Evolutionary conservation across 2,329 filamentous ascomycete species (phyloP).

Genomic region (Sarocladium strictum): DNA sequence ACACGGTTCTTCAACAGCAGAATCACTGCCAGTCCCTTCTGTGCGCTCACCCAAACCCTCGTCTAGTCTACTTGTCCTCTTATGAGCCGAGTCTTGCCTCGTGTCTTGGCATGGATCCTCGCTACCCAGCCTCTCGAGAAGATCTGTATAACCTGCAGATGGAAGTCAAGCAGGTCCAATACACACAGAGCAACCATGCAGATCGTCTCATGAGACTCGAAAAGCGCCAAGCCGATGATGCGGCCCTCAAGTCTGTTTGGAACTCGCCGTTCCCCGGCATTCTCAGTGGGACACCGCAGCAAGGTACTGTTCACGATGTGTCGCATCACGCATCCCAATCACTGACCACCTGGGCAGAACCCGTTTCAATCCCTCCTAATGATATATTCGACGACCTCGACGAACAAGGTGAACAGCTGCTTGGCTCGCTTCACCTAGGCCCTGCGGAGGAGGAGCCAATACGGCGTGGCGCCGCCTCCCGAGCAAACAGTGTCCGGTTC

Average conservation of each 20-base stretch:
- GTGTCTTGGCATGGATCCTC: slow-evolving; percentile 54
- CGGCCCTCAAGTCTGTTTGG: slow-evolving; percentile 80
- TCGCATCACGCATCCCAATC: slow-evolving; percentile 12
- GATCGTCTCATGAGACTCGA: slow-evolving; percentile 58
- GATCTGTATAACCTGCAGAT: slow-evolving; percentile 64
- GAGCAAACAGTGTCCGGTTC: slow-evolving; percentile 95
- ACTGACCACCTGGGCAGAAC: not conserved
- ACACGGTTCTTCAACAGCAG: no score
- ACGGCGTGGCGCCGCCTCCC: slow-evolving; percentile 77
- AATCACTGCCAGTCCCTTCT: no score
- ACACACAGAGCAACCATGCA: slow-evolving; percentile 55
- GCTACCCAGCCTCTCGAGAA: slow-evolving; percentile 54
- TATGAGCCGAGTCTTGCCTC: not conserved
- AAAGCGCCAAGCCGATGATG: slow-evolving; percentile 62
- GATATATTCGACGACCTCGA: slow-evolving; percentile 90
- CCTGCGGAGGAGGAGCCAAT: slow-evolving; percentile 76
- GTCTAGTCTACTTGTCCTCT: not conserved
- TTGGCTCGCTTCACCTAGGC: slow-evolving; percentile 78
- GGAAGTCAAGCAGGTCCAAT: slow-evolving; percentile 63
- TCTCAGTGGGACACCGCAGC: slow-evolving; percentile 75
- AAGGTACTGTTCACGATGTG: slow-evolving; percentile 54
- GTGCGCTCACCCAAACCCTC: no score
- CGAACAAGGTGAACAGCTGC: slow-evolving; percentile 73
- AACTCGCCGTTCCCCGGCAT: slow-evolving; percentile 87
- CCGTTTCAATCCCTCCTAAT: slow-evolving; percentile 71